These are phyloP conservation scores for Emergomyces orientalis DNA, from an alignment of 2,329 filamentous ascomycete genomes.

Conservation along the genomic window DNA sequence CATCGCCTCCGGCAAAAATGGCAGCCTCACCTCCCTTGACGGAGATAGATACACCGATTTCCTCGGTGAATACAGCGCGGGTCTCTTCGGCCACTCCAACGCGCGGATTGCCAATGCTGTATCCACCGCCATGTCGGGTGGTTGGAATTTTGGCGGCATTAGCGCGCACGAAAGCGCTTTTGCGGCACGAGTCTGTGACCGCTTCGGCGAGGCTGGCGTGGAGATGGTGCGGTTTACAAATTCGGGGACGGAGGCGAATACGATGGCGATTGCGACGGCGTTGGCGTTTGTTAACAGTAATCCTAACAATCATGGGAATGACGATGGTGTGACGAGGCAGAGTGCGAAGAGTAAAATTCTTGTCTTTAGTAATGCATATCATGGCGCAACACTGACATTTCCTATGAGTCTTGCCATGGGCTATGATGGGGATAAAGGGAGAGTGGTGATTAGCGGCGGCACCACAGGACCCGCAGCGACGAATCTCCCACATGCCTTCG, in stretches of 20 bases:
- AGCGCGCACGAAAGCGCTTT: slow-evolving; percentile 44
- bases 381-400: slow-evolving; percentile 48
- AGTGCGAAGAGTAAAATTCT: slow-evolving; percentile 39
- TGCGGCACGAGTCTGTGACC: slow-evolving; percentile 43
- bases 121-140: slow-evolving; percentile 36
- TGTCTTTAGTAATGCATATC: slow-evolving; percentile 45
- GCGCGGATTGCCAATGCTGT: slow-evolving; percentile 45
- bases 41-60: slow-evolving; percentile 47
- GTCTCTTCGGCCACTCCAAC: slow-evolving; percentile 57
- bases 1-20: slow-evolving; percentile 22
- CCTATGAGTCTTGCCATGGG: background rate
- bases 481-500: slow-evolving; percentile 48
- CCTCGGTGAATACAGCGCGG: slow-evolving; percentile 55
- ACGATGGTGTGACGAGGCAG: background rate
- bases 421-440: background rate
- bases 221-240: slow-evolving; percentile 54
- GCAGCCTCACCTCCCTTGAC: slow-evolving; percentile 27
- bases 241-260: slow-evolving; percentile 56
- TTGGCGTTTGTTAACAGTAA: slow-evolving; percentile 35
- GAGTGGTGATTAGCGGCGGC: slow-evolving; percentile 19
- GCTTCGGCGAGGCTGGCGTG: slow-evolving; percentile 40
- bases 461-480: slow-evolving; percentile 17
- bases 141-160: slow-evolving; percentile 48
- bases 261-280: slow-evolving; percentile 48
- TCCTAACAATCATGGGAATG: background rate